A percentile compares a stretch with the other conserved stretches of the same genome.
phyloP scores from a whole-genome alignment of 257 asterid species.

The Avicennia marina region DNA sequence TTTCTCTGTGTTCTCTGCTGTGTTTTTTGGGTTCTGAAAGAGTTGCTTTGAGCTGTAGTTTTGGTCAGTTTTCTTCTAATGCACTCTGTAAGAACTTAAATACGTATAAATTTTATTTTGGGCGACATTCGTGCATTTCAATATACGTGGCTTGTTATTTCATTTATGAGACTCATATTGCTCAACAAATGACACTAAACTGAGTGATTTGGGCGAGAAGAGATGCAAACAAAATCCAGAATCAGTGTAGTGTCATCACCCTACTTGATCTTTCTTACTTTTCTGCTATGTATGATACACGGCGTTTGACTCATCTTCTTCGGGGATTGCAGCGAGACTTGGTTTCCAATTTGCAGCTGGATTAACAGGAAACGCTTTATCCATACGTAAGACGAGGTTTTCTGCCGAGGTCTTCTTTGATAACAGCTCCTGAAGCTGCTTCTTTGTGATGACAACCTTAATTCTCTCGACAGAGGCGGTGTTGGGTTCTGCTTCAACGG shows the following conservation, averaged over 20 bases:
- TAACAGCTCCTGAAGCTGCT: slow-evolving; percentile 42
- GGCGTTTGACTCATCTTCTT: slow-evolving; percentile 25
- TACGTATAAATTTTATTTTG: too few species aligned
- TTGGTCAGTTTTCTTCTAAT: background rate
- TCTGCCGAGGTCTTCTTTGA: slow-evolving; percentile 26
- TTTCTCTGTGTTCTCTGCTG: too few species aligned
- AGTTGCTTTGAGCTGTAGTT: too few species aligned
- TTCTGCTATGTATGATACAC: background rate
- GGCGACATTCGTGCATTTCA: too few species aligned
- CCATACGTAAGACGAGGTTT: slow-evolving; percentile 24
- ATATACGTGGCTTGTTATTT: too few species aligned
- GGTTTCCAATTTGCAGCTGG: slow-evolving; percentile 32
- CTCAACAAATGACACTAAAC: slow-evolving; percentile 19
- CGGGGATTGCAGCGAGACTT: slow-evolving; percentile 37
- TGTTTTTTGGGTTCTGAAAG: slow-evolving; percentile 26
- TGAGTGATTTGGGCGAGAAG: slow-evolving; percentile 11
- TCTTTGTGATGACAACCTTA: slow-evolving; percentile 45
- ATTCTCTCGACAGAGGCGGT: slow-evolving; percentile 28
- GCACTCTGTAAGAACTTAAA: background rate
- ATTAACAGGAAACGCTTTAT: background rate
- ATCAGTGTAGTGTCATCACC: slow-evolving; percentile 18
- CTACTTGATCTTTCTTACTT: background rate
- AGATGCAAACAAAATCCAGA: slow-evolving; percentile 1
- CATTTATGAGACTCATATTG: too few species aligned
- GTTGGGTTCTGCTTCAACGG: background rate